A percentile compares a stretch with the other conserved stretches of the same genome.
Conservation (phyloP, 306 rosid genomes). For the Crataegus laevigata region DNA sequence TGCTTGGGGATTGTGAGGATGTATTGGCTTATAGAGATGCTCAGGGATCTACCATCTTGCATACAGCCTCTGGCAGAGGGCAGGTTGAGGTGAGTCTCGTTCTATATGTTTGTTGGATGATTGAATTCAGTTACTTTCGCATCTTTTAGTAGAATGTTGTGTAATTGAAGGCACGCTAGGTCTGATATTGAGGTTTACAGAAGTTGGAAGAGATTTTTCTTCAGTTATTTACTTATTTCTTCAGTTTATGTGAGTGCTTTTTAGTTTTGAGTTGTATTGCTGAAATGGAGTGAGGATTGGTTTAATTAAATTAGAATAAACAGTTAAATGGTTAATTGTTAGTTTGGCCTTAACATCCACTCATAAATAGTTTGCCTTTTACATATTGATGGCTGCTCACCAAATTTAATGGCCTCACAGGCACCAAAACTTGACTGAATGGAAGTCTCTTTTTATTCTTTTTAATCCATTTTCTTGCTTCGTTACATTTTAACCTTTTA, state of each 20-base stretch:
- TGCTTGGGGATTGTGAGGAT: slow-evolving; percentile 35
- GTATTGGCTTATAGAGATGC: slow-evolving; percentile 49
- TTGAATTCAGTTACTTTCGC: neutral
- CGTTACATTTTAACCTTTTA: neutral
- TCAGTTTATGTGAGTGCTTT: neutral
- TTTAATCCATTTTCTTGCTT: neutral
- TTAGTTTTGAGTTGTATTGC: neutral
- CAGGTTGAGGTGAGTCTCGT: slow-evolving; percentile 54
- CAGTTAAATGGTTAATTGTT: neutral
- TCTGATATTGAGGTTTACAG: neutral
- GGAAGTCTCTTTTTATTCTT: neutral
- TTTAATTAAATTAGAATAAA: neutral
- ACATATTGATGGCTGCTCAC: neutral
- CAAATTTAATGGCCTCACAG: slow-evolving; percentile 1
- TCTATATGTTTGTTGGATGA: neutral
- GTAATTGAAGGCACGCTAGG: neutral
- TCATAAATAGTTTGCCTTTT: neutral
- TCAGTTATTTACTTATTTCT: neutral
- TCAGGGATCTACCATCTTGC: slow-evolving; percentile 63
- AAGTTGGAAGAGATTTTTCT: neutral
- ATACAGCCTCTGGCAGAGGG: slow-evolving; percentile 75
- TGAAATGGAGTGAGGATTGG: neutral
- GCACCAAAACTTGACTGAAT: neutral
- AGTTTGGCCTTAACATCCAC: neutral
- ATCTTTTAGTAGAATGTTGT: neutral